These are phyloP conservation scores for Bonia amplexicaulis DNA, from an alignment of 176 grass and related monocot genomes.

Conservation along the genomic window DNA sequence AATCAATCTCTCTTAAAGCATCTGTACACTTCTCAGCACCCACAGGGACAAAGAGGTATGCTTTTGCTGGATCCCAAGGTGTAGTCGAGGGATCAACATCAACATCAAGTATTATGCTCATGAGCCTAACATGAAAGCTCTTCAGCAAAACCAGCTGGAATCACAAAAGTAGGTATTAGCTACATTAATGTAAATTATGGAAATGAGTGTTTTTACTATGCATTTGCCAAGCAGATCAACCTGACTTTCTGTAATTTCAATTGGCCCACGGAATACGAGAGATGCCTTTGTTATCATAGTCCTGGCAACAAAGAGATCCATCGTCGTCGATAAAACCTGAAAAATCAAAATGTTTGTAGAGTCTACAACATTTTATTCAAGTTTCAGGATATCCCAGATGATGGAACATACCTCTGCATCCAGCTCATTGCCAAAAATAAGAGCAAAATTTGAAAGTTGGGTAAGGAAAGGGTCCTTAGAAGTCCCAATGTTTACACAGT, in stretches of 20 bases:
- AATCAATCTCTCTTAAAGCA: conserved; percentile 74
- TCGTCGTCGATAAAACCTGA: conserved; percentile 97
- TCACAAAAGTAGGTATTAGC: conserved; percentile 37
- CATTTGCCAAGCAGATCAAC: conserved; percentile 32
- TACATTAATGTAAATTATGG: conserved; percentile 13
- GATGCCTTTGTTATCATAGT: conserved; percentile 99
- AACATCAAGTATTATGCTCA: conserved; percentile 98
- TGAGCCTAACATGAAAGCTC: conserved; percentile 99
- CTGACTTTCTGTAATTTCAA: conserved; percentile 85
- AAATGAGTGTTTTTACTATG: background rate
- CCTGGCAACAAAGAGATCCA: conserved; percentile 99
- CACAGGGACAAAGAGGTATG: conserved; percentile 88
- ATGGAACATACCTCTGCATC: conserved; percentile 90
- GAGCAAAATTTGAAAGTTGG: conserved; percentile 83
- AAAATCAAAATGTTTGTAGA: conserved; percentile 27
- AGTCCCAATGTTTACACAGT: conserved; percentile 63
- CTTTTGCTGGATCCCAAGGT: conserved; percentile 95
- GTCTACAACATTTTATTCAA: background rate
- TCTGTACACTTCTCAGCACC: conserved; percentile 50
- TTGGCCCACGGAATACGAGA: conserved; percentile 85
- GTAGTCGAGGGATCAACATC: conserved; percentile 95
- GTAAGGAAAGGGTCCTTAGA: conserved; percentile 79
- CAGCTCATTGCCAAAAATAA: conserved; percentile 97
- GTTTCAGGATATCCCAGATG: background rate
- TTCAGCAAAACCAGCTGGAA: conserved; percentile 81